phyloP scores from a whole-genome alignment of 2,329 filamentous ascomycete species.

The Calonectria hawksworthii region DNA sequence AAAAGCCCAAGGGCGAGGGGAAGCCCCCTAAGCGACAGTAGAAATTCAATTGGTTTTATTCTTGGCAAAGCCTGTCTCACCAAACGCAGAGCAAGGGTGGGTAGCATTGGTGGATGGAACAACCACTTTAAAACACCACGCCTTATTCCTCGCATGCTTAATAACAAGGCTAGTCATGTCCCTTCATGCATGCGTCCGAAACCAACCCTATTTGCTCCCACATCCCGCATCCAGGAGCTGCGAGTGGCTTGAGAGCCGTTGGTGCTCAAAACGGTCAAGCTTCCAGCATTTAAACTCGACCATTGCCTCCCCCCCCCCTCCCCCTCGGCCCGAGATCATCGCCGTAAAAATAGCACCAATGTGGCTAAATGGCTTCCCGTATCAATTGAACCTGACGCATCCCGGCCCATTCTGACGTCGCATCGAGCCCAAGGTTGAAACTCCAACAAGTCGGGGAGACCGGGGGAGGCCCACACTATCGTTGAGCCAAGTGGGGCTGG shows the following conservation, averaged over 20 bases:
- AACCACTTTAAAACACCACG: background rate
- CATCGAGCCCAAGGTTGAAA: background rate
- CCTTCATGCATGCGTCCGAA: background rate
- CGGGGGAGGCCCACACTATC: slow-evolving; percentile 8
- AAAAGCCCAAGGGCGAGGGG: background rate
- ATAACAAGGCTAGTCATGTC: background rate
- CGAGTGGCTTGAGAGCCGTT: background rate
- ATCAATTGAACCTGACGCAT: background rate
- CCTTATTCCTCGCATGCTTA: background rate
- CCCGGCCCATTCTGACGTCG: slow-evolving; percentile 3
- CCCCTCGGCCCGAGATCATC: background rate
- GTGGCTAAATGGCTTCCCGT: background rate
- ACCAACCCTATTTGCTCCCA: slow-evolving; percentile 2
- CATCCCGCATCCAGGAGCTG: background rate
- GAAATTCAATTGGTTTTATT: background rate
- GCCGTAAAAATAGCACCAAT: background rate
- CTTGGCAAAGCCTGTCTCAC: background rate
- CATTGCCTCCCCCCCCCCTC: background rate
- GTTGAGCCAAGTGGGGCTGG: slow-evolving; percentile 18
- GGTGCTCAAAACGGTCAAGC: slow-evolving; percentile 7
- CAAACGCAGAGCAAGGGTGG: background rate
- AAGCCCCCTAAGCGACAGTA: background rate
- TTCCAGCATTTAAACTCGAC: background rate
- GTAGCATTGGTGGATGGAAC: background rate
- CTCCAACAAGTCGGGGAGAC: background rate